Conservation (phyloP, 257 asterid species). For the Catharanthus roseus region DNA sequence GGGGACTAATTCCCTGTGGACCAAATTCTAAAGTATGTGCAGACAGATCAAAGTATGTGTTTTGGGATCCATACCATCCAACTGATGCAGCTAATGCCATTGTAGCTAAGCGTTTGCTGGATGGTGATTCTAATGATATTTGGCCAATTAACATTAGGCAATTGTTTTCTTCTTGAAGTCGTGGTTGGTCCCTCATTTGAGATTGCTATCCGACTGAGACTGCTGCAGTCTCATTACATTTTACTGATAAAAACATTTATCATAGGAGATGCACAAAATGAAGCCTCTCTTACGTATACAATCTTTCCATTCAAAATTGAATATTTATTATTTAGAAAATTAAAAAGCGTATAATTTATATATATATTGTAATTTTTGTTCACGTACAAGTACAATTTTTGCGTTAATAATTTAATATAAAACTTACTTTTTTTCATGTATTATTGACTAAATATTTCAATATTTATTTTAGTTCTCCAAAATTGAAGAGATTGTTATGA, state of each 20-base stretch:
- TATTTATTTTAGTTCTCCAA: too few species aligned
- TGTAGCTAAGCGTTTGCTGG: constrained; percentile 44
- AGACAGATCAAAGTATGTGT: constrained; percentile 60
- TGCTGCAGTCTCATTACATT: too few species aligned
- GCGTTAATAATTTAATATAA: neutral
- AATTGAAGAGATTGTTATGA: too few species aligned
- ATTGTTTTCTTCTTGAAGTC: constrained; percentile 22
- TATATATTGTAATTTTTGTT: neutral
- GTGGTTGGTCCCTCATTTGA: too few species aligned
- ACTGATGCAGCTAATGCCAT: constrained; percentile 55
- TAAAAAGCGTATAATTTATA: too few species aligned
- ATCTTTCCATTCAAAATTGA: too few species aligned
- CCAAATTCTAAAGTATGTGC: constrained; percentile 52
- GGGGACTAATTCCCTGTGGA: constrained; percentile 67
- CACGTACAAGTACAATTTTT: neutral
- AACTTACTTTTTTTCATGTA: neutral
- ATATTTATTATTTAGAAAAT: too few species aligned
- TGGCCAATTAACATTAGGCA: constrained; percentile 62
- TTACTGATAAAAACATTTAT: too few species aligned
- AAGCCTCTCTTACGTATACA: too few species aligned
- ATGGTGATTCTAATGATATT: constrained; percentile 44
- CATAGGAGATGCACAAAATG: too few species aligned
- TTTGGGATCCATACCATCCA: constrained; percentile 86
- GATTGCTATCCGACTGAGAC: too few species aligned
- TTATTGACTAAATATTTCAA: too few species aligned